Conservation (phyloP, 352 stramenopile genomes). For the Phytophthora tentaculata region DNA sequence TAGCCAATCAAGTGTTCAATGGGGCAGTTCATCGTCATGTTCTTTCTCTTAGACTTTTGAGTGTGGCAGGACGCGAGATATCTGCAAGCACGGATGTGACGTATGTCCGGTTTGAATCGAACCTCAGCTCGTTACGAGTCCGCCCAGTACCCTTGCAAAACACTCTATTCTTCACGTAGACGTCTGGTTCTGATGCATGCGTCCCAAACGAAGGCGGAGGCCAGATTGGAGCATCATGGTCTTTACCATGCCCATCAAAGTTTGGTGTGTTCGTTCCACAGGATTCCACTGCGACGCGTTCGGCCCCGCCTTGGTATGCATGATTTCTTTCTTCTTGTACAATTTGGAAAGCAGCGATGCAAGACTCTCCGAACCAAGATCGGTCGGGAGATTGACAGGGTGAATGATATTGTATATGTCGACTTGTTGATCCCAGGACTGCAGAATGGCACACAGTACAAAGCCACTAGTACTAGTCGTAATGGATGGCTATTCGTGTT, state of each 20-base stretch:
- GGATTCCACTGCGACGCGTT: conserved; percentile 3
- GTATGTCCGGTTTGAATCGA: neutral
- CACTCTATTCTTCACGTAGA: neutral
- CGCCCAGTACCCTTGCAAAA: conserved; percentile 1
- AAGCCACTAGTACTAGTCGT: too few species aligned
- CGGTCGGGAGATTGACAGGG: too few species aligned
- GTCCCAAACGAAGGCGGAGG: neutral
- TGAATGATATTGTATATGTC: too few species aligned
- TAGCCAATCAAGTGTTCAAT: neutral
- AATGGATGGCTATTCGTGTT: too few species aligned
- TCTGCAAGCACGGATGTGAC: neutral
- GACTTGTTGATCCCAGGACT: too few species aligned
- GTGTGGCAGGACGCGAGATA: neutral
- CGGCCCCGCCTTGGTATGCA: neutral
- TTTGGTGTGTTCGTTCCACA: conserved; percentile 5
- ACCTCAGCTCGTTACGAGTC: neutral
- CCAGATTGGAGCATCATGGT: neutral
- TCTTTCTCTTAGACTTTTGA: neutral
- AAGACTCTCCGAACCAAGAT: neutral
- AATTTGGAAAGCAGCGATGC: conserved; percentile 5
- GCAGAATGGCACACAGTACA: too few species aligned
- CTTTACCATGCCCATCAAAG: conserved; percentile 2
- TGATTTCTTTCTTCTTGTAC: conserved; percentile 8
- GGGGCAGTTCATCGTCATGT: neutral
- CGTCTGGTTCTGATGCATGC: neutral